Base-by-base conservation (phyloP, 371 early-diverging fungal species). In the Apophysomyces trapeziformis region DNA sequence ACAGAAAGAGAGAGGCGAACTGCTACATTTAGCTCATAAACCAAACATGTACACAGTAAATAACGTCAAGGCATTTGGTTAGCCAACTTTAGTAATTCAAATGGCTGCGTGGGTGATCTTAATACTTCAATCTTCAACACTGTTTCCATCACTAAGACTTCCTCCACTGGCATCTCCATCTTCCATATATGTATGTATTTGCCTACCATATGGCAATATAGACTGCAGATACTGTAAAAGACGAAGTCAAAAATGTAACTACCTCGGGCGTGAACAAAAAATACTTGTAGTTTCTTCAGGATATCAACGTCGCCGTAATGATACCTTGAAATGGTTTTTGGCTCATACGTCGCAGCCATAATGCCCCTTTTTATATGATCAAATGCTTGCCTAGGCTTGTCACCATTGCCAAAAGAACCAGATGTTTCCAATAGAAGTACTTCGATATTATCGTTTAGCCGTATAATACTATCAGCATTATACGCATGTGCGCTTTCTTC, bases 301-400 rank as follows among this genome's bases (percentile, higher is more conserved):
- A 50, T 50, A 50, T 50, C 21, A 9, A 50, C 21, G 50, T 50
- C 50, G 9, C 50, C 50, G 21, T 50, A 50, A 50, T 50, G 21
- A 50, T 7, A 50, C 21, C 21, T 50, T 18, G 50, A 50, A 50
- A 50, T 18, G 21, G 21, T 18, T 2, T 50, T 50, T 26, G 50
- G 2, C 8, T 0, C 21, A 50, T 50, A 50, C 50, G 0, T 7
- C 50, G 50, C 21, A 50, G 21, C 21, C 50, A 35, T 35, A 50
- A 50, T 21, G 50, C 50, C 50, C 50, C 50, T 50, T 50, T 50
- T 50, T 50, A 50, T 26, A 21, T 50, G 50, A 9, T 50, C 50
- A 9, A 50, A 50, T 9, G 50, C 50, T 5, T 50, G 50, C 21
- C 50, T 50, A 18, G 8, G 50, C 21, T 50, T 50, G 50, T 50